Evolutionary conservation across 331 rosid genomes (phyloP), one percentile per base, ranked within the genome.

Genomic region (Rhamnella rubrinervis): DNA sequence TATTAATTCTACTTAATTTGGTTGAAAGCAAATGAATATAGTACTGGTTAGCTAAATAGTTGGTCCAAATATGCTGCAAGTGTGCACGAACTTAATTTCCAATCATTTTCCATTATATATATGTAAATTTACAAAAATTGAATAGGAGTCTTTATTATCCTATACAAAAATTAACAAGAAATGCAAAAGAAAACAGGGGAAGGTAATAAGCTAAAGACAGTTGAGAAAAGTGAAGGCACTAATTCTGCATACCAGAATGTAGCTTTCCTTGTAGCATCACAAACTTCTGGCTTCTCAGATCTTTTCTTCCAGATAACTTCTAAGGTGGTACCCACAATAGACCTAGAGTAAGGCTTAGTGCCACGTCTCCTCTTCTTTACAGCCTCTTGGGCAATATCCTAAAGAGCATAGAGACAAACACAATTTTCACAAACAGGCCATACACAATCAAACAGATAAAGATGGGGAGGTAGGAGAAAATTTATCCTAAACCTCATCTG

Each of bases 221-320:
- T 23, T 23, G 23, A 23, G 23, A 23, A 6, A 9, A 49, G 61
- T 23, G 19, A 15, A 25, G 31, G 20, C 7, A 39, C 28, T 62
- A 70, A 11, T 7, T 23, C 0, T 23, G 73, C 92, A 2, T 17
- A 88, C 97, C 96, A 96, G 7, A 89, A 96, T 17, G 97, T 96
- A 78, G 97, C 96, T 82, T 92, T 96, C 61, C 97, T 84, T 1
- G 96, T 96, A 38, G 97, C 96, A 80, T 89, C 97, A 17, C 93
- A 85, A 69, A 92, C 93, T 57, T 92, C 97, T 0, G 92, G 97
- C 77, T 92, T 92, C 77, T 92, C 97, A 0, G 93, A 50, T 55
- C 97, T 85, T 52, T 69, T 89, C 75, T 85, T 92, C 73, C 87
- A 96, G 67, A 92, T 92, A 46, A 92, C 92, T 82, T 92, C 97